Conservation (phyloP, 345 rosid species). For the Populus pruinosa region DNA sequence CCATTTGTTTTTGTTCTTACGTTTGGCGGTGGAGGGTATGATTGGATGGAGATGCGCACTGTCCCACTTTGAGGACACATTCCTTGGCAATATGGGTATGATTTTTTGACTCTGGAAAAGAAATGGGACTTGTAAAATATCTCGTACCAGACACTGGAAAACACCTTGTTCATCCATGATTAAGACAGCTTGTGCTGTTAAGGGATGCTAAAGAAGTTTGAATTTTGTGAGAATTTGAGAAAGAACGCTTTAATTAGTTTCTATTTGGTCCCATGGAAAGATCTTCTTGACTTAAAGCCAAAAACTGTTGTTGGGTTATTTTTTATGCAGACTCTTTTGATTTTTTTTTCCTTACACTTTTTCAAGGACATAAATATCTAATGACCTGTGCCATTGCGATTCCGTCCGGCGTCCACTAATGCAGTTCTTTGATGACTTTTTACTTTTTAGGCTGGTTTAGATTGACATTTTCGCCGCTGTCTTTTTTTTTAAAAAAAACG, state of each 20-base stretch:
- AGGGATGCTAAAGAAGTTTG: neutral
- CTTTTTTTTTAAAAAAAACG: neutral
- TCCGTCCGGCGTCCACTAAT: neutral
- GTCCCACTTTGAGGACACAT: conserved; percentile 34
- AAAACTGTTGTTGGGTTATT: neutral
- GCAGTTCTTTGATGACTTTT: neutral
- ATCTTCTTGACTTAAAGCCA: neutral
- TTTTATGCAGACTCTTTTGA: neutral
- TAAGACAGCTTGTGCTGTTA: conserved; percentile 9
- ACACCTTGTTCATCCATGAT: conserved; percentile 9
- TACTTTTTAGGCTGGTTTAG: neutral
- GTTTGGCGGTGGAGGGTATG: neutral
- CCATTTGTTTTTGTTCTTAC: neutral
- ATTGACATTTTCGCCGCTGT: neutral
- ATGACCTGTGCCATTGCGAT: neutral
- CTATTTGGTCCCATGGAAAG: conserved; percentile 8
- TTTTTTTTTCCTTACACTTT: too few species aligned
- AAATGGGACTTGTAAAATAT: neutral
- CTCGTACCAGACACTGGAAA: conserved; percentile 10
- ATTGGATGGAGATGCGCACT: conserved; percentile 13
- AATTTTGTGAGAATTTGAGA: neutral
- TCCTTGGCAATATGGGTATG: conserved; percentile 11
- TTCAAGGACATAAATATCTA: too few species aligned
- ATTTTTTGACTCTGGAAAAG: conserved; percentile 17
- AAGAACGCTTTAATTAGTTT: neutral